Evolutionary conservation across 2,329 filamentous ascomycete genomes (phyloP), one percentile per base, ranked within the genome.

Genomic region (Aschersonia sp.): DNA sequence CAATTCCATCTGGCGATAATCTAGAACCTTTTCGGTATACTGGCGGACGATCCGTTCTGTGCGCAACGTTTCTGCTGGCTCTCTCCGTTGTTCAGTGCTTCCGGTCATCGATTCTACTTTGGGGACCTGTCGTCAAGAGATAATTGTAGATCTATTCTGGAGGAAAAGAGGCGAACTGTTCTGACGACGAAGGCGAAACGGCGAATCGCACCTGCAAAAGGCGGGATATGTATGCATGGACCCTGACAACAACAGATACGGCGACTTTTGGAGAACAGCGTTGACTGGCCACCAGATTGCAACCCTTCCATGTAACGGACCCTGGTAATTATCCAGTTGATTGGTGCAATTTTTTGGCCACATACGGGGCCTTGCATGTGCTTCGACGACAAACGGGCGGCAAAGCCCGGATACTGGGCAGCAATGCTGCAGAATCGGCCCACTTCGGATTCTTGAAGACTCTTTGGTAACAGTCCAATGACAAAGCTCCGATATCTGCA

Each of bases 21-120:
- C 63, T 41, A 66, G 47, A n/a, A 66, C 63, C 9, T 57, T 54
- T 45, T 66, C 62, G 5, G 63, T 64, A 50, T 61, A 66, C 30
- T 52, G 56, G 41, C 62, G 60, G n/a, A 66, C 51, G 47, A 56
- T 54, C 41, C 56, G 54, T 46, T 66, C 61, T 45, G 62, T 56
- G 14, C 53, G 53, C 31, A 65, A 50, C 45, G 54, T 58, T 14
- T 53, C 49, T 44, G 62, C 54, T 32, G 60, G 52, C 7, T 39
- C 45, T 30, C 54, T 41, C 35, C 31, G 48, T 12, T 40, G 37
- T 43, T 14, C 31, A 22, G 44, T 3, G 35, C 8, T 37, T 37
- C 12, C 35, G 8, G 35, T 12, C 35, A 37, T 37, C 22, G 22
- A 22, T 22, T 22, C 22, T 22, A 22, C 22, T 22, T 22, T 22